These are phyloP conservation scores for Scheffersomyces insectosa DNA, from an alignment of 1,139 yeast species.

Conservation along the genomic window DNA sequence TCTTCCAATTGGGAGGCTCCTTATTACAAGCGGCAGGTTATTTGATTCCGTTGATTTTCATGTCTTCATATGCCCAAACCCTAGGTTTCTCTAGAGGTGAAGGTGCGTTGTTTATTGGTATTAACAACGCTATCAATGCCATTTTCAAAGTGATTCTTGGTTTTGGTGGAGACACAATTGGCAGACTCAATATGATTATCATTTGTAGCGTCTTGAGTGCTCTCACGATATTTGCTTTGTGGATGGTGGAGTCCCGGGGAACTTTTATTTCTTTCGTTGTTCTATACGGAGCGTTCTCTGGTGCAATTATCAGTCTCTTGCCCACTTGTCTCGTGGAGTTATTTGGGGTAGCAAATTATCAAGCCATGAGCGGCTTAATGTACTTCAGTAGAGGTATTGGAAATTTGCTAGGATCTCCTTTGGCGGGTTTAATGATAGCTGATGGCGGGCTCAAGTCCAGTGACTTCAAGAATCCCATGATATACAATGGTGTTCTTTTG, in stretches of 20 bases:
- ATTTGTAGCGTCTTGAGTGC: conserved; percentile 35
- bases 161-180: conserved; percentile 34
- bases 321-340: conserved; percentile 42
- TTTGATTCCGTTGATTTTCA: conserved; percentile 38
- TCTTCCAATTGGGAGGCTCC: conserved; percentile 31
- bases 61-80: conserved; percentile 41
- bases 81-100: conserved; percentile 32
- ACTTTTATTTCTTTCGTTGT: conserved; percentile 40
- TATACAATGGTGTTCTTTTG: conserved; percentile 27
- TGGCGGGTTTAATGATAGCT: conserved; percentile 29
- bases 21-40: conserved; percentile 43
- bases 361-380: conserved; percentile 26
- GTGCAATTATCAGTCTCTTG: conserved; percentile 39
- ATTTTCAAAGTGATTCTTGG: conserved; percentile 38
- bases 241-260: conserved; percentile 28
- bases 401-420: conserved; percentile 31
- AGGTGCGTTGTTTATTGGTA: conserved; percentile 45
- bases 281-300: conserved; percentile 36
- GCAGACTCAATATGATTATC: conserved; percentile 39
- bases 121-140: conserved; percentile 44
- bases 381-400: conserved; percentile 34
- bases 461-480: conserved; percentile 23
- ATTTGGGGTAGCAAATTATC: conserved; percentile 35
- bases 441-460: conserved; percentile 13
- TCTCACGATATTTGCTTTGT: conserved; percentile 29